A percentile compares a stretch with the other conserved stretches of the same genome.
Conservation (phyloP, 2,329 filamentous ascomycete genomes). For the Cyphellophora attinorum region DNA sequence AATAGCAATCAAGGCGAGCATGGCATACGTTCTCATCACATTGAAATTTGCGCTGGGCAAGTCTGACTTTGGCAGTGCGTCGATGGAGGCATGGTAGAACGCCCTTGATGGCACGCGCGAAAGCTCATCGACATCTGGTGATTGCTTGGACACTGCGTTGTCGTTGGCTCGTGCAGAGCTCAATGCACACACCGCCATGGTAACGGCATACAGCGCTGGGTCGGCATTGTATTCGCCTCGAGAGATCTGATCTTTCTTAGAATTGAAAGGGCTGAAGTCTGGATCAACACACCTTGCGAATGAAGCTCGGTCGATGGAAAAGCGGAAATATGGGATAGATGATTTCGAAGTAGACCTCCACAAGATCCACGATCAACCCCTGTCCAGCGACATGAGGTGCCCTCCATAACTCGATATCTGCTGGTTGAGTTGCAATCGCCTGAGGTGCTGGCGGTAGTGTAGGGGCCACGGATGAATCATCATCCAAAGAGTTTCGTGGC, state of each 20-base stretch:
- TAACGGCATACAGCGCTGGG: conserved; percentile 36
- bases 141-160: conserved; percentile 33
- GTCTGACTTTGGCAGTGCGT: conserved; percentile 27
- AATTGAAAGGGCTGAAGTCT: too few relatives aligned
- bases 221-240: conserved; percentile 34
- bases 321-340: conserved; percentile 47
- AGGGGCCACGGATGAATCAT: too few relatives aligned
- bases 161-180: conserved; percentile 39
- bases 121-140: conserved; percentile 23
- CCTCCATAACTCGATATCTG: background rate
- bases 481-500: conserved; percentile 5
- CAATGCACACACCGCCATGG: conserved; percentile 44
- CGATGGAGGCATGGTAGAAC: conserved; percentile 36
- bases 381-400: conserved; percentile 30
- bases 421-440: conserved; percentile 1
- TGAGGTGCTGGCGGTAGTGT: conserved; percentile 2
- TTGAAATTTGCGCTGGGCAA: conserved; percentile 25
- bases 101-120: conserved; percentile 28
- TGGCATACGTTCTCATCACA: conserved; percentile 36
- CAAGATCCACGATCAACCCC: conserved; percentile 30
- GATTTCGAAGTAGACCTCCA: conserved; percentile 43
- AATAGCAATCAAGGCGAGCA: conserved; percentile 42
- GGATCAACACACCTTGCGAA: too few relatives aligned
- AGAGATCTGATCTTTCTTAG: too few relatives aligned
- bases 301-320: conserved; percentile 40